Percentiles rank a stretch among this genome's conserved stretches.
Evolutionary conservation across 306 rosid species (phyloP).

Genomic region (Morella rubra): DNA sequence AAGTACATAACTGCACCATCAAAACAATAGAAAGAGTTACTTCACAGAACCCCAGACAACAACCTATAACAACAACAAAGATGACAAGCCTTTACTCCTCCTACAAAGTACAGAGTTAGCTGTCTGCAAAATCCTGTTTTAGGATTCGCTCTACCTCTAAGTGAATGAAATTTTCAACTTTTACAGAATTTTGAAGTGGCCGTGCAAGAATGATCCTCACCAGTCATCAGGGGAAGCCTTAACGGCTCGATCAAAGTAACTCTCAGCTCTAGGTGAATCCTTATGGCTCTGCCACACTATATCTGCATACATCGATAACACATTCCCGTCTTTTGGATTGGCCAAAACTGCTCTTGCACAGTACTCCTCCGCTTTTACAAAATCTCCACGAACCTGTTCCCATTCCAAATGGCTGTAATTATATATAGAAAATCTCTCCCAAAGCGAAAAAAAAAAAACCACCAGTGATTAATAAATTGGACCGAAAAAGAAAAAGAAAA

Average conservation of each 20-base stretch:
- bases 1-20: conserved; percentile 66
- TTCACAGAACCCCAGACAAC: background rate
- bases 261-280: conserved; percentile 73
- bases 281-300: conserved; percentile 71
- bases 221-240: conserved; percentile 75
- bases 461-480: background rate
- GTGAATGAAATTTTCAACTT: too few relatives aligned
- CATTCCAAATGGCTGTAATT: conserved; percentile 1
- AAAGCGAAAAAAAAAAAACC: background rate
- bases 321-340: conserved; percentile 64
- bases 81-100: too few relatives aligned
- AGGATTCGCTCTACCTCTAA: too few relatives aligned
- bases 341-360: conserved; percentile 83
- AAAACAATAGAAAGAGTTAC: conserved; percentile 17
- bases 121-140: too few relatives aligned
- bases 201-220: conserved; percentile 27
- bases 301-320: conserved; percentile 71
- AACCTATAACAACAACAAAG: background rate
- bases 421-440: background rate
- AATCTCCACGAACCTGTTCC: conserved; percentile 56
- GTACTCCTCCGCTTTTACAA: conserved; percentile 77
- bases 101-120: too few relatives aligned
- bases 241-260: conserved; percentile 69
- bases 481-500: background rate
- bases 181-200: too few relatives aligned